Conservation (phyloP, 1,139 yeast genomes). For the Sugiyamaella castrensis region DNA sequence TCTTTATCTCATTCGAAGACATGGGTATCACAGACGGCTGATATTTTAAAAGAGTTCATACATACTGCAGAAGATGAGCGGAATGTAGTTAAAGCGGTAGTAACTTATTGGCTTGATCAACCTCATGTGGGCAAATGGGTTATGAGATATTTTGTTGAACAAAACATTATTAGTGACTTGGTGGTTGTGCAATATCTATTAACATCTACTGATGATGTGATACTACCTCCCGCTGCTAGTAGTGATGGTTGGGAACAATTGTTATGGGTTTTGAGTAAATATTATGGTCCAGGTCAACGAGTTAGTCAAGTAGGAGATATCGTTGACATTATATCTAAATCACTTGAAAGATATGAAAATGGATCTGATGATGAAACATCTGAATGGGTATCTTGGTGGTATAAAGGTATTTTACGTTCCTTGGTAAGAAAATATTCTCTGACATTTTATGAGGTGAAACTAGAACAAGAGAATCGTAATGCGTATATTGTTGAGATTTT, state of each 20-base stretch:
- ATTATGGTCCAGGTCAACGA: neutral
- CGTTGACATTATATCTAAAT: neutral
- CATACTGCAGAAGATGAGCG: slow-evolving; percentile 29
- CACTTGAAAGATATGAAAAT: slow-evolving; percentile 1
- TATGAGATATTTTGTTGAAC: slow-evolving; percentile 58
- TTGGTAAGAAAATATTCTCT: slow-evolving; percentile 14
- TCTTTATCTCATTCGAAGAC: slow-evolving; percentile 83
- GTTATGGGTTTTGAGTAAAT: slow-evolving; percentile 19
- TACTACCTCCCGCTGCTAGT: slow-evolving; percentile 17
- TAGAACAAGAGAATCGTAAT: neutral
- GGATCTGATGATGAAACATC: neutral
- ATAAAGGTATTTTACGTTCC: slow-evolving; percentile 14
- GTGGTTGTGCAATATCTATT: slow-evolving; percentile 20
- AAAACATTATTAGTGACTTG: slow-evolving; percentile 27
- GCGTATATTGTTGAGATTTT: neutral
- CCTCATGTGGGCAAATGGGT: slow-evolving; percentile 79
- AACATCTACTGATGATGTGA: slow-evolving; percentile 3
- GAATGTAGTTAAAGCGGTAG: slow-evolving; percentile 52
- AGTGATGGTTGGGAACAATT: slow-evolving; percentile 29
- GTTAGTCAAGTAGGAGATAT: slow-evolving; percentile 1
- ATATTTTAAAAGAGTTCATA: slow-evolving; percentile 50
- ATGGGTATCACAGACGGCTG: slow-evolving; percentile 57
- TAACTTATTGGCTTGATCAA: slow-evolving; percentile 75
- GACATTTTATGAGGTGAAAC: neutral
- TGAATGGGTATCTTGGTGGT: slow-evolving; percentile 23